phyloP scores from a whole-genome alignment of 2,329 filamentous ascomycete species.

The Laburnicola sp. region DNA sequence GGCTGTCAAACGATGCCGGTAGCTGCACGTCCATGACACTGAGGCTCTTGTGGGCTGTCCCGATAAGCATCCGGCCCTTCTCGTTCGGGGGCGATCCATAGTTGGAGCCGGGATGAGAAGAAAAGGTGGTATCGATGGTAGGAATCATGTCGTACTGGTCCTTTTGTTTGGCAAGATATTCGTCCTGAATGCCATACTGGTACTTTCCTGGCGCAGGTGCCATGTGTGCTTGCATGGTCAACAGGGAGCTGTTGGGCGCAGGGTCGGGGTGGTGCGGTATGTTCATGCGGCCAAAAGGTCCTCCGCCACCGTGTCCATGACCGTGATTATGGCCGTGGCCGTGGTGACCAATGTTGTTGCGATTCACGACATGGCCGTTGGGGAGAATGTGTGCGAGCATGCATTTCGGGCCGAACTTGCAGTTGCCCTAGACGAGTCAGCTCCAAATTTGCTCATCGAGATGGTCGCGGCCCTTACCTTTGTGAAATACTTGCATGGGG shows the following conservation, averaged over 20 bases:
- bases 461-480: conserved; percentile 66
- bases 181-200: conserved; percentile 48
- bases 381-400: conserved; percentile 94
- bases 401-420: conserved; percentile 98
- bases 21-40: conserved; percentile 92
- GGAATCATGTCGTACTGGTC: conserved; percentile 55
- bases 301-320: conserved; percentile 50
- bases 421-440: conserved; percentile 72
- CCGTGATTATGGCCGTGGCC: no score
- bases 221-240: conserved; percentile 59
- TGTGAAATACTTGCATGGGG: conserved; percentile 96
- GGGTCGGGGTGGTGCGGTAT: conserved; percentile 68
- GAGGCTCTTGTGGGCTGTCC: conserved; percentile 72
- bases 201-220: conserved; percentile 47
- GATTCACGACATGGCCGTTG: conserved; percentile 88
- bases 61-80: conserved; percentile 68
- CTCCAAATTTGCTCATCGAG: conserved; percentile 14
- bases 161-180: conserved; percentile 40
- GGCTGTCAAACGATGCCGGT: conserved; percentile 93
- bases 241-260: conserved; percentile 73
- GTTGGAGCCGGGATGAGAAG: conserved; percentile 61
- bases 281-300: conserved; percentile 69
- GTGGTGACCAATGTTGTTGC: conserved; percentile 50
- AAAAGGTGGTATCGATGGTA: conserved; percentile 61
- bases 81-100: conserved; percentile 86